Conservation (phyloP, 306 rosid genomes). For the Datisca glomerata region DNA sequence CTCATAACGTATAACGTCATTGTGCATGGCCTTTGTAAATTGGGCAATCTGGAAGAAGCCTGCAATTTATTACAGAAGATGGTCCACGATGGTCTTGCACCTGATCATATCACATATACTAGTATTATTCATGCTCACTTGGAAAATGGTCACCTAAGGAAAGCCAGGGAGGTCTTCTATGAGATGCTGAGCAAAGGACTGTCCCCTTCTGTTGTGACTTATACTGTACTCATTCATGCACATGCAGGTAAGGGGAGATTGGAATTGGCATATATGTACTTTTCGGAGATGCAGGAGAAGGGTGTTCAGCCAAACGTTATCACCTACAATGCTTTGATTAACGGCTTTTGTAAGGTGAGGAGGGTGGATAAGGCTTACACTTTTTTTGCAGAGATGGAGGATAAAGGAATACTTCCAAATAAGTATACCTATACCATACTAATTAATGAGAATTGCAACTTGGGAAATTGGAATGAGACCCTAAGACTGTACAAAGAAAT, state of each 20-base stretch:
- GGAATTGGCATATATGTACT: conserved; percentile 44
- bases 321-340: conserved; percentile 70
- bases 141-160: conserved; percentile 37
- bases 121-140: conserved; percentile 61
- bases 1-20: conserved; percentile 53
- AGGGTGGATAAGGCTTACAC: conserved; percentile 46
- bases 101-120: conserved; percentile 64
- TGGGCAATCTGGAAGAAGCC: conserved; percentile 49
- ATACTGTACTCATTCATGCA: conserved; percentile 59
- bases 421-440: conserved; percentile 79
- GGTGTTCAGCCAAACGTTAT: conserved; percentile 60
- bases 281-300: conserved; percentile 53
- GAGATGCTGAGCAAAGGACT: conserved; percentile 56
- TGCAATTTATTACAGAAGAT: conserved; percentile 35
- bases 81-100: conserved; percentile 35
- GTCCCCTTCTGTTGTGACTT: conserved; percentile 68
- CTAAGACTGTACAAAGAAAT: conserved; percentile 55
- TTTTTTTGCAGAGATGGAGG: conserved; percentile 46
- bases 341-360: conserved; percentile 56
- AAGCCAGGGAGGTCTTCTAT: conserved; percentile 43
- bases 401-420: conserved; percentile 49
- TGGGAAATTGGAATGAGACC: conserved; percentile 59
- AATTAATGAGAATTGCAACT: conserved; percentile 53
- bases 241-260: conserved; percentile 46
- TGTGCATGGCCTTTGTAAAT: conserved; percentile 42